phyloP scores from a whole-genome alignment of 208 protist genomes.

The Vickermania ingenoplastis region DNA sequence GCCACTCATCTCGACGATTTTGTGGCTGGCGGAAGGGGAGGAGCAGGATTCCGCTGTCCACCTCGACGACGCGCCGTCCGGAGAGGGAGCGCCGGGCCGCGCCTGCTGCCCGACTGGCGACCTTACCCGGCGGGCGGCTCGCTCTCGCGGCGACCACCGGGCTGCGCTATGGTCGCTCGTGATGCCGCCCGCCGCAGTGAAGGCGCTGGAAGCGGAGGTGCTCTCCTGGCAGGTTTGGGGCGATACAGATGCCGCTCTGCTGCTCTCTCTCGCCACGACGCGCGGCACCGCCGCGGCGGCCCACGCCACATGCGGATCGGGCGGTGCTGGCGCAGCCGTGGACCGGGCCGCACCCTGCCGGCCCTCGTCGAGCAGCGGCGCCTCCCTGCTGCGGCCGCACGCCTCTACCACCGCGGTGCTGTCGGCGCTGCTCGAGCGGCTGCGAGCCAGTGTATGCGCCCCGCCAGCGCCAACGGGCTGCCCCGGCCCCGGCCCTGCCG shows the following conservation, averaged over 20 bases:
- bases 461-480: neutral
- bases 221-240: conserved; percentile 44
- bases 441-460: conserved; percentile 12
- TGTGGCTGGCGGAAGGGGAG: neutral
- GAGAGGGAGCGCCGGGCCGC: neutral
- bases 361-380: neutral
- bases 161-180: conserved; percentile 33
- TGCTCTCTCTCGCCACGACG: conserved; percentile 55
- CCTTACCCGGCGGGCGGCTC: neutral
- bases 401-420: conserved; percentile 55
- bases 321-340: neutral
- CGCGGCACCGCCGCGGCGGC: conserved; percentile 7
- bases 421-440: conserved; percentile 49
- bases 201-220: conserved; percentile 32
- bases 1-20: neutral
- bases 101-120: neutral
- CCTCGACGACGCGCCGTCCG: neutral
- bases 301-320: neutral
- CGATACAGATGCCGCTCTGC: conserved; percentile 36
- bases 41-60: neutral
- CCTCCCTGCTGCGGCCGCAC: conserved; percentile 34
- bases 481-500: neutral
- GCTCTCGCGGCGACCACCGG: conserved; percentile 5
- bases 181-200: conserved; percentile 14
- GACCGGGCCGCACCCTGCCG: neutral